phyloP scores from a whole-genome alignment of 129 eudicot genomes.

The Chrysanthemum makinoi region DNA sequence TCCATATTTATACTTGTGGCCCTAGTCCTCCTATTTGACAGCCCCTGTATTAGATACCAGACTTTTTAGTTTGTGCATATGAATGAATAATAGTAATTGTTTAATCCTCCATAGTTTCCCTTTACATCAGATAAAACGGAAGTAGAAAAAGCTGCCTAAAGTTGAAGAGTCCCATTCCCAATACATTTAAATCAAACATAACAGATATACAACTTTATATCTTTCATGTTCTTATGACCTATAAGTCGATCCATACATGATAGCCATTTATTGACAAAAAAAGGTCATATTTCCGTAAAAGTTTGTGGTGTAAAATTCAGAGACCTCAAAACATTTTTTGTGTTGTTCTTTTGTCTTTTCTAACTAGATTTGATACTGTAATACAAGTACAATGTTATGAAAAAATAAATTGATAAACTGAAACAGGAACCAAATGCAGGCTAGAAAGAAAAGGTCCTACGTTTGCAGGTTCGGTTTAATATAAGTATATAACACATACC shows the following conservation, averaged over 20 bases:
- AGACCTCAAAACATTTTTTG: not conserved
- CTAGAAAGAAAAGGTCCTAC: slow-evolving; percentile 4
- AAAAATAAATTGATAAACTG: not conserved
- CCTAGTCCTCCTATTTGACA: slow-evolving; percentile 83
- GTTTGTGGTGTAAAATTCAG: not conserved
- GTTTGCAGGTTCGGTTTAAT: not conserved
- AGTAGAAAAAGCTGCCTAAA: slow-evolving; percentile 4
- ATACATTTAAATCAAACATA: not conserved
- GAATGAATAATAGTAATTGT: not conserved
- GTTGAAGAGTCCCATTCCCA: not conserved
- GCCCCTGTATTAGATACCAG: slow-evolving; percentile 51
- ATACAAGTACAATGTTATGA: slow-evolving; percentile 6
- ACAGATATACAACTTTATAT: not conserved
- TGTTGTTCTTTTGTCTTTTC: not conserved
- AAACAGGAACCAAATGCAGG: slow-evolving; percentile 6
- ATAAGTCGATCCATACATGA: not conserved
- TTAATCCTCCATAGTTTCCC: not conserved
- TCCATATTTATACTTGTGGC: slow-evolving; percentile 87
- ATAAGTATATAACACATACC: not conserved
- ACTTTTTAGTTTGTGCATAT: not conserved
- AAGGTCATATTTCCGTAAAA: slow-evolving; percentile 2
- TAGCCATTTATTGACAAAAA: not conserved
- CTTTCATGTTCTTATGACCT: not conserved
- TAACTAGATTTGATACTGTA: not conserved
- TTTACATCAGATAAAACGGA: not conserved